A percentile compares a stretch with the other conserved stretches of the same genome.
These are phyloP conservation scores for Vitis hybrid DNA, from an alignment of 177 flowering plant species.

Conservation along the genomic window DNA sequence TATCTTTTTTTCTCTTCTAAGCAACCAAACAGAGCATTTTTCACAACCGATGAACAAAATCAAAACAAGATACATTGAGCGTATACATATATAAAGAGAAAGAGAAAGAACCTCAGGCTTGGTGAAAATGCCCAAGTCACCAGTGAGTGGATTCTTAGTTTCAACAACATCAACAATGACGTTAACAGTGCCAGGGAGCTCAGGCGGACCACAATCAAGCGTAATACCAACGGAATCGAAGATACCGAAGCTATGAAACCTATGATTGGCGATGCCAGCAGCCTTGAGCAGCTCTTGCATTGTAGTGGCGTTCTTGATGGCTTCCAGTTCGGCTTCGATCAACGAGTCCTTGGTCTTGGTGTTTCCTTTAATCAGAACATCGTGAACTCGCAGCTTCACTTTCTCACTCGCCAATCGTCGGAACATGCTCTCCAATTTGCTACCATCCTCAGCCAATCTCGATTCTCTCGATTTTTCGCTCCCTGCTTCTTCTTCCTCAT, in stretches of 20 bases:
- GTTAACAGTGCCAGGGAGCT: slow-evolving; percentile 81
- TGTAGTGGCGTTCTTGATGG: slow-evolving; percentile 44
- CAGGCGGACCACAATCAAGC: slow-evolving; percentile 87
- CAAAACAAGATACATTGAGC: not conserved
- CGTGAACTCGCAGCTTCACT: slow-evolving; percentile 73
- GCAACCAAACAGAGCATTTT: too few relatives aligned
- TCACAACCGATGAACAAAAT: not conserved
- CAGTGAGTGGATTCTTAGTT: slow-evolving; percentile 52
- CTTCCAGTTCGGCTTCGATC: slow-evolving; percentile 69
- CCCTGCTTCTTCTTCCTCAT: slow-evolving; percentile 31
- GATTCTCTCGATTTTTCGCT: slow-evolving; percentile 24
- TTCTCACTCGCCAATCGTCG: slow-evolving; percentile 46
- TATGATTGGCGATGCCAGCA: slow-evolving; percentile 46
- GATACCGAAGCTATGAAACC: slow-evolving; percentile 55
- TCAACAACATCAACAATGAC: slow-evolving; percentile 77
- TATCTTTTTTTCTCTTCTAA: too few relatives aligned
- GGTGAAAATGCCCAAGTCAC: slow-evolving; percentile 66
- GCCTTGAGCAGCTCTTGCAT: slow-evolving; percentile 78
- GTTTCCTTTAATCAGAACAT: slow-evolving; percentile 81
- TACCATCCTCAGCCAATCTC: slow-evolving; percentile 25
- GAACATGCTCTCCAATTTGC: slow-evolving; percentile 39
- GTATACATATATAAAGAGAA: not conserved
- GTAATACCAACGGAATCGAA: slow-evolving; percentile 77
- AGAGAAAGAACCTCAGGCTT: slow-evolving; percentile 69
- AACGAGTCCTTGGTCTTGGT: slow-evolving; percentile 71